Percentiles rank a stretch among this genome's conserved stretches.
Evolutionary conservation across 768 basidiomycete species (phyloP).

Genomic region (Boletales sp.): DNA sequence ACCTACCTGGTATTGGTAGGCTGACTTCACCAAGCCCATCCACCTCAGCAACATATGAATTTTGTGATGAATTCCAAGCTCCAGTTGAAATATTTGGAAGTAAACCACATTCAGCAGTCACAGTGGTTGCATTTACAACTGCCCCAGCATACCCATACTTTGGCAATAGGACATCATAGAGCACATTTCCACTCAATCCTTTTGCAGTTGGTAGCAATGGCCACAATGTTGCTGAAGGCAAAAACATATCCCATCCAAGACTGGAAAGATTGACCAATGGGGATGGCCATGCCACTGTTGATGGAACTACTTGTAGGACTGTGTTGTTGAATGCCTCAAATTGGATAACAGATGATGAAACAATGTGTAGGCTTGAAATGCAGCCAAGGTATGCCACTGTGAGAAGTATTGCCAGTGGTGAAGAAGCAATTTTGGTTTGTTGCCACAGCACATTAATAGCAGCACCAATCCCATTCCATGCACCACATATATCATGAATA

Average conservation of each 20-base stretch:
- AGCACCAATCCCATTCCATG: conserved; percentile 25
- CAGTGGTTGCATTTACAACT: conserved; percentile 15
- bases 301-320: background rate
- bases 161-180: conserved; percentile 15
- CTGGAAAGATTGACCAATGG: background rate
- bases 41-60: background rate
- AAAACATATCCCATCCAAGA: background rate
- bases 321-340: conserved; percentile 15
- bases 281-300: conserved; percentile 1
- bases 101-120: conserved; percentile 15
- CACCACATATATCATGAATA: conserved; percentile 13
- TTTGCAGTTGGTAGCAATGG: conserved; percentile 4
- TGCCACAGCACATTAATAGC: conserved; percentile 17
- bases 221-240: background rate
- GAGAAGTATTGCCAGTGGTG: background rate
- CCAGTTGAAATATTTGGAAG: conserved; percentile 5
- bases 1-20: background rate
- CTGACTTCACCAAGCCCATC: conserved; percentile 4
- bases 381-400: conserved; percentile 12
- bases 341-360: conserved; percentile 20
- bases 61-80: background rate
- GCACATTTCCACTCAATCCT: conserved; percentile 9
- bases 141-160: conserved; percentile 3
- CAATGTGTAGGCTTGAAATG: conserved; percentile 19
- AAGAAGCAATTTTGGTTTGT: conserved; percentile 14